These are phyloP conservation scores for Gossypium lobatum DNA, from an alignment of 441 rosid genomes.

Conservation along the genomic window DNA sequence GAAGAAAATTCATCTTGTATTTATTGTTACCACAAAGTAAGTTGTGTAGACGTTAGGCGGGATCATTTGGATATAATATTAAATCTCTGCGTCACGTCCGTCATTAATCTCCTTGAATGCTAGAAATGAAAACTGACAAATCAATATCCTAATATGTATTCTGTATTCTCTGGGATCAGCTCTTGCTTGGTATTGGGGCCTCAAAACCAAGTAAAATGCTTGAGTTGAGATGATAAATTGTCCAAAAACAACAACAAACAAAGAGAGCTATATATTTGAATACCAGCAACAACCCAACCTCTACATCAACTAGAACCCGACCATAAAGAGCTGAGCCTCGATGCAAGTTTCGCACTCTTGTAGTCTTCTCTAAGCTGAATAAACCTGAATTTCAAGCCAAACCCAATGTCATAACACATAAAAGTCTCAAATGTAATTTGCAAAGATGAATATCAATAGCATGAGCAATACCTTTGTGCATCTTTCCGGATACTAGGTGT, in stretches of 20 bases:
- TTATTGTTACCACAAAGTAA: no score
- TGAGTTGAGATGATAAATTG: neutral
- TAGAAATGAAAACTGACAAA: neutral
- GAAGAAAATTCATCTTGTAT: no score
- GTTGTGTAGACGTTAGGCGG: no score
- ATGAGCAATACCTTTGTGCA: conserved; percentile 62
- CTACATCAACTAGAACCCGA: conserved; percentile 33
- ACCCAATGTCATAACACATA: neutral
- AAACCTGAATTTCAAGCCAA: conserved; percentile 45
- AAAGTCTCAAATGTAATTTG: neutral
- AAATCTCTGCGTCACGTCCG: no score
- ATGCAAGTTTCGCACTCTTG: conserved; percentile 85
- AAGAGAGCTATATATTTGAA: neutral
- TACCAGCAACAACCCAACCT: neutral
- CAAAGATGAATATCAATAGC: neutral
- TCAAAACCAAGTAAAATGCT: neutral
- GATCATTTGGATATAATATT: neutral
- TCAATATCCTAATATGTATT: neutral
- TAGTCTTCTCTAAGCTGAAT: conserved; percentile 96
- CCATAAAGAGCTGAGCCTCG: conserved; percentile 74
- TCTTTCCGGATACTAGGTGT: conserved; percentile 90
- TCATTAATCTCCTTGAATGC: neutral
- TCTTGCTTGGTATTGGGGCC: neutral
- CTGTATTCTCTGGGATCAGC: neutral
- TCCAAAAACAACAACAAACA: neutral